A percentile compares a stretch with the other conserved stretches of the same genome.
These are phyloP conservation scores for Clonostachys rhizophaga DNA, from an alignment of 2,329 filamentous ascomycete genomes.

Conservation along the genomic window DNA sequence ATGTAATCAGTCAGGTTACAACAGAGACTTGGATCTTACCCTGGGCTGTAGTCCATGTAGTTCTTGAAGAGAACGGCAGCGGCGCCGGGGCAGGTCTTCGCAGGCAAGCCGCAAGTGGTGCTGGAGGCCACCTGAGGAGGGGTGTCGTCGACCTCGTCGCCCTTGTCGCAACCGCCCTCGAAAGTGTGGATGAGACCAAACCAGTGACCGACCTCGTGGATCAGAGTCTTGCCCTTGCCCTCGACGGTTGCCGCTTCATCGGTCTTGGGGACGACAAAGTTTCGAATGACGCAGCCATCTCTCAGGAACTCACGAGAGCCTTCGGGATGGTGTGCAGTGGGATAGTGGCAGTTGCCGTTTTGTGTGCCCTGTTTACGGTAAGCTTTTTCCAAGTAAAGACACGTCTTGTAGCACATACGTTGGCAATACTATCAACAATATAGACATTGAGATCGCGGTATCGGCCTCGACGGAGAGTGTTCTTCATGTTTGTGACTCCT, in stretches of 20 bases:
- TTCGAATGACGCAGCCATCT: slow-evolving; percentile 32
- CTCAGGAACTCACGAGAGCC: slow-evolving; percentile 24
- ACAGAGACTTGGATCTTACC: slow-evolving; percentile 21
- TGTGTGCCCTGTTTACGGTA: slow-evolving; percentile 12
- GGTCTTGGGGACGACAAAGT: neutral
- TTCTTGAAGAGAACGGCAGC: slow-evolving; percentile 27
- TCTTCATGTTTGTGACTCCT: slow-evolving; percentile 28
- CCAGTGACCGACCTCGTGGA: slow-evolving; percentile 43
- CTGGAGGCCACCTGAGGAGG: slow-evolving; percentile 24
- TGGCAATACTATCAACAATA: slow-evolving; percentile 23
- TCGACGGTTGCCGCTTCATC: too few species aligned
- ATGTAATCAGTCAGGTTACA: neutral
- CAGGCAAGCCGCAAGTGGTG: slow-evolving; percentile 26
- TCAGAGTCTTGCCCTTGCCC: slow-evolving; percentile 15
- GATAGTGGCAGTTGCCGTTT: slow-evolving; percentile 43
- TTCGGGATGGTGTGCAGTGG: slow-evolving; percentile 17
- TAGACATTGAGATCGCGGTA: slow-evolving; percentile 41
- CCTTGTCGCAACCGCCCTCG: slow-evolving; percentile 28
- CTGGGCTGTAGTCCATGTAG: slow-evolving; percentile 34
- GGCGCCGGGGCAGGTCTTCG: slow-evolving; percentile 24
- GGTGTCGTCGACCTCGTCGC: slow-evolving; percentile 33
- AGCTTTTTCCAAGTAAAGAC: too few species aligned
- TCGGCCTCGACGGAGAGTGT: slow-evolving; percentile 32
- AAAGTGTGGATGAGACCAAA: slow-evolving; percentile 42
- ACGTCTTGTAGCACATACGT: neutral